Evolutionary conservation across 108 stramenopile genomes (phyloP).

Genomic region (Cyclotella cryptica): DNA sequence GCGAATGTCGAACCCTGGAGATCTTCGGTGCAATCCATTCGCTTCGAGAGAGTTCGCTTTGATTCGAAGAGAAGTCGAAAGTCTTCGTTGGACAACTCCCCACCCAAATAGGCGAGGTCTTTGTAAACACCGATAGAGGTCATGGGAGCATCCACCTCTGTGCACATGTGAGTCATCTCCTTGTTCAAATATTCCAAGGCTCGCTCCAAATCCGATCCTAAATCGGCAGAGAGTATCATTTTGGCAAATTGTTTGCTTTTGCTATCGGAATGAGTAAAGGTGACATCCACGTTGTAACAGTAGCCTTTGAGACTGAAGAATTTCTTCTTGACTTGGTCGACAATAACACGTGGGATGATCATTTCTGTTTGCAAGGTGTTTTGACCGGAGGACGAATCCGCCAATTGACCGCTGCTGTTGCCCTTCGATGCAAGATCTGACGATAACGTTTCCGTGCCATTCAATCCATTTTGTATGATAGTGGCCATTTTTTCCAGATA

Average conservation of each 20-base stretch:
- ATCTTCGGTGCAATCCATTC: slow-evolving; percentile 62
- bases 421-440: no score
- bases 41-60: slow-evolving; percentile 19
- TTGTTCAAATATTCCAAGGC: slow-evolving; percentile 35
- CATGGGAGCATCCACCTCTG: slow-evolving; percentile 59
- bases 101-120: slow-evolving; percentile 75
- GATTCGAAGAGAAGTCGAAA: slow-evolving; percentile 61
- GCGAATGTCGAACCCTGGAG: slow-evolving; percentile 68
- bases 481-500: slow-evolving; percentile 61
- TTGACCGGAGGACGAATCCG: slow-evolving; percentile 9
- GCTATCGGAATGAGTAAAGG: slow-evolving; percentile 78
- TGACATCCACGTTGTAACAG: slow-evolving; percentile 67
- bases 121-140: slow-evolving; percentile 58
- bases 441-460: slow-evolving; percentile 15
- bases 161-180: slow-evolving; percentile 59
- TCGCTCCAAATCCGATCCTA: slow-evolving; percentile 58
- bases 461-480: slow-evolving; percentile 23
- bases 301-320: slow-evolving; percentile 61
- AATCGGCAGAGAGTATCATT: slow-evolving; percentile 57
- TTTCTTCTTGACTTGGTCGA: slow-evolving; percentile 67
- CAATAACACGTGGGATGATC: slow-evolving; percentile 74
- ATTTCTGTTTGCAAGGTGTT: slow-evolving; percentile 50
- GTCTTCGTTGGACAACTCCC: slow-evolving; percentile 66
- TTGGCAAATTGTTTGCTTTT: slow-evolving; percentile 86
- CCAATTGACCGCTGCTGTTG: background rate